phyloP scores from a whole-genome alignment of 225 moss, liverwort and hornwort genomes.

The Sphagnum tenellum region DNA sequence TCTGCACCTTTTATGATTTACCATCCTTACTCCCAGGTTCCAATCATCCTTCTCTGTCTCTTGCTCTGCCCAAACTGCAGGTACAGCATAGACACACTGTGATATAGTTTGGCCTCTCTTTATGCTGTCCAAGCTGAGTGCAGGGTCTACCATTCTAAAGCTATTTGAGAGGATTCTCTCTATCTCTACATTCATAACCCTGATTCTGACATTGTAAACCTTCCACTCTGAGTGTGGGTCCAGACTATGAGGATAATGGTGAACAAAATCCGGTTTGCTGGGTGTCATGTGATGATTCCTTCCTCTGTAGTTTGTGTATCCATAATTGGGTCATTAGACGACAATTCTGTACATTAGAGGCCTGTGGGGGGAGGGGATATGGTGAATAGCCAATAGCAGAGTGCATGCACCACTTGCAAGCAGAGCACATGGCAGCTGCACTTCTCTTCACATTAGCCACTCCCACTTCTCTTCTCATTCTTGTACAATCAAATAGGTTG shows the following conservation, averaged over 20 bases:
- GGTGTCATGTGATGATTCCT: no score
- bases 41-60: background rate
- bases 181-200: background rate
- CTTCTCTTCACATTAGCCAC: slow-evolving; percentile 89
- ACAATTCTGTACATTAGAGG: background rate
- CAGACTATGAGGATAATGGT: no score
- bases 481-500: background rate
- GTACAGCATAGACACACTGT: background rate
- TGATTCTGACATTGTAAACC: no score
- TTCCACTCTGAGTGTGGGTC: no score
- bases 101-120: background rate
- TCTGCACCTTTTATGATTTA: slow-evolving; percentile 95
- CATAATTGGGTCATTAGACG: no score
- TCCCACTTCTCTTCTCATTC: background rate
- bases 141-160: background rate
- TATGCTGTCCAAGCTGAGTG: background rate
- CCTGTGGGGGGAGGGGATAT: background rate
- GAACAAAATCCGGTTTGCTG: no score
- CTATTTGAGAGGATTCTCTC: background rate
- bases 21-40: slow-evolving; percentile 84
- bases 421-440: slow-evolving; percentile 60
- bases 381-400: slow-evolving; percentile 81
- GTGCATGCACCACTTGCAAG: slow-evolving; percentile 82
- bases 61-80: no score
- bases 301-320: no score